A percentile compares a stretch with the other conserved stretches of the same genome.
These are phyloP conservation scores for Senecio squalidus DNA, from an alignment of 140 eudicot species.

Conservation along the genomic window DNA sequence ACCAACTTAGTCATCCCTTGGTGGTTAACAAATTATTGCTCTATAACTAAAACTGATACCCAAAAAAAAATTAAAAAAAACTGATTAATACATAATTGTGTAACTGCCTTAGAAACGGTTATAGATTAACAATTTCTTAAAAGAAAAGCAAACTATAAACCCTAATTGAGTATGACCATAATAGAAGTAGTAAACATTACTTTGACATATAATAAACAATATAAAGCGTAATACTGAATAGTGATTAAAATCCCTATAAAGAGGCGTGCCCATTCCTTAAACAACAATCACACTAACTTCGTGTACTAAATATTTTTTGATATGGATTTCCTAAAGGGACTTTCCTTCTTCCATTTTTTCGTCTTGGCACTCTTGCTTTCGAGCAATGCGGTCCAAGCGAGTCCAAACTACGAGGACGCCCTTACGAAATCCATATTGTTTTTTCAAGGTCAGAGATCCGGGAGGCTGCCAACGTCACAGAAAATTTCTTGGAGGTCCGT, in stretches of 20 bases:
- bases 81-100: neutral
- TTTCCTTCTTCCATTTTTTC: conserved; percentile 11
- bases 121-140: conserved; percentile 8
- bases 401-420: conserved; percentile 73
- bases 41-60: too few species aligned
- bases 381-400: conserved; percentile 31
- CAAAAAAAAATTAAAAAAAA: neutral
- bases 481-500: conserved; percentile 52
- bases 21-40: too few species aligned
- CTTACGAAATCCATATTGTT: conserved; percentile 76
- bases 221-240: conserved; percentile 29
- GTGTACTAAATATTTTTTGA: neutral
- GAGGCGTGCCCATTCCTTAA: conserved; percentile 10
- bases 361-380: conserved; percentile 28
- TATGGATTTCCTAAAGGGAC: conserved; percentile 29
- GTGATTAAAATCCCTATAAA: conserved; percentile 34
- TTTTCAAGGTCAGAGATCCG: conserved; percentile 91
- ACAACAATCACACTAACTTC: conserved; percentile 20
- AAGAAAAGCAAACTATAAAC: conserved; percentile 21
- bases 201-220: conserved; percentile 15
- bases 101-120: neutral
- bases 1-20: too few species aligned
- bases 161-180: neutral
- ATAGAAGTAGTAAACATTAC: conserved; percentile 16
- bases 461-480: conserved; percentile 46